Conservation (phyloP, 2,329 filamentous ascomycete species). For the Cercospora berteroae region DNA sequence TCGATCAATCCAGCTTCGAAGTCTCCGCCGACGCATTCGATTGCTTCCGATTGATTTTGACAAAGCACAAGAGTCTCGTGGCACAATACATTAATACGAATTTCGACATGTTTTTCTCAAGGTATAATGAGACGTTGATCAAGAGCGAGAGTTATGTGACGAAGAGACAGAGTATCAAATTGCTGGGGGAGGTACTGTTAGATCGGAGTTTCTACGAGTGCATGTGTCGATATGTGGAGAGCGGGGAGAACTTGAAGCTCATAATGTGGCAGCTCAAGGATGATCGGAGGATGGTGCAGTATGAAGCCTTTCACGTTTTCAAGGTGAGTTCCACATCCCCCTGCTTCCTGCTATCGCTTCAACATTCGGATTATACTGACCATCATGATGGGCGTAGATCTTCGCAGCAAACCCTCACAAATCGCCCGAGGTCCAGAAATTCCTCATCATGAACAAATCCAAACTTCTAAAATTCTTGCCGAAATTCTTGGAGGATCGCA, state of each 20-base stretch:
- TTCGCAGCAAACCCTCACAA: constrained; percentile 99
- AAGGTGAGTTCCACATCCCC: constrained; percentile 56
- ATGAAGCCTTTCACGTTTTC: constrained; percentile 98
- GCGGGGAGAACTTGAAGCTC: constrained; percentile 92
- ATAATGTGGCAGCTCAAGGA: constrained; percentile 97
- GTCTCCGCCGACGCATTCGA: constrained; percentile 97
- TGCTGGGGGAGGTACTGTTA: constrained; percentile 89
- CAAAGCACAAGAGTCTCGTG: constrained; percentile 88
- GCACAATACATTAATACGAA: constrained; percentile 84
- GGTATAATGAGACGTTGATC: constrained; percentile 83
- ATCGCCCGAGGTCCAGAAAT: constrained; percentile 90
- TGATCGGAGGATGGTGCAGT: constrained; percentile 98
- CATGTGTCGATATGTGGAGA: constrained; percentile 96
- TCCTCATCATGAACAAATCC: constrained; percentile 93
- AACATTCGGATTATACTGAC: neutral
- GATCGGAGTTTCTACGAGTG: constrained; percentile 96
- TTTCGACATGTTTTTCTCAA: constrained; percentile 88
- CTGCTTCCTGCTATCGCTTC: too few relatives aligned
- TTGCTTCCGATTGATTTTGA: constrained; percentile 91
- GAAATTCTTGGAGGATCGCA: constrained; percentile 89
- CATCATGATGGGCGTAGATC: constrained; percentile 53
- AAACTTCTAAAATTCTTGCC: constrained; percentile 85
- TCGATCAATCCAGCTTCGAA: constrained; percentile 94
- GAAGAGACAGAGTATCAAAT: constrained; percentile 95
- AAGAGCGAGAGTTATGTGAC: constrained; percentile 96